Evolutionary conservation across 2,329 filamentous ascomycete genomes (phyloP).

Genomic region (Ceratocystiopsis sp.): DNA sequence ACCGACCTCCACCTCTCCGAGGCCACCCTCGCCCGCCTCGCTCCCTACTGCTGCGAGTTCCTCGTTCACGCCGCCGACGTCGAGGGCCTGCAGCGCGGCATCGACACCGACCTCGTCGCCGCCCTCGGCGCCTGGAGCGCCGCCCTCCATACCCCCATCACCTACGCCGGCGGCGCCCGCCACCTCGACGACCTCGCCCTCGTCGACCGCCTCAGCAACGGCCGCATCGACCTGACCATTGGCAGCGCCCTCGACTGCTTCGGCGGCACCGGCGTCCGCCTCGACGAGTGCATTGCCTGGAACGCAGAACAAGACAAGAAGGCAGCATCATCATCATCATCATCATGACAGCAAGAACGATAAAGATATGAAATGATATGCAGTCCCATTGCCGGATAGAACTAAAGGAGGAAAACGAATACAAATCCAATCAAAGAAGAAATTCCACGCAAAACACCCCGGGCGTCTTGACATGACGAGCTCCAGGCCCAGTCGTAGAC

Average conservation of each 20-base stretch:
- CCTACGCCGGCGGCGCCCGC: slow-evolving; percentile 88
- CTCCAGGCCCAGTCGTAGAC: slow-evolving; percentile 6
- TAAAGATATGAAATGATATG: neutral
- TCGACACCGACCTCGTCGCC: slow-evolving; percentile 70
- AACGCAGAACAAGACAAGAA: slow-evolving; percentile 30
- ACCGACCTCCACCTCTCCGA: slow-evolving; percentile 72
- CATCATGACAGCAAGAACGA: neutral
- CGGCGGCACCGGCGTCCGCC: slow-evolving; percentile 69
- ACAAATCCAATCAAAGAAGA: slow-evolving; percentile 6
- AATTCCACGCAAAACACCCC: slow-evolving; percentile 1
- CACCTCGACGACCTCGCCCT: slow-evolving; percentile 65
- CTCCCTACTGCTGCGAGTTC: slow-evolving; percentile 91
- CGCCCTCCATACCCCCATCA: slow-evolving; percentile 53
- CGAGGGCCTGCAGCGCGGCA: slow-evolving; percentile 79
- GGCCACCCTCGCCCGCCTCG: slow-evolving; percentile 68
- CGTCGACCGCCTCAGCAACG: slow-evolving; percentile 61
- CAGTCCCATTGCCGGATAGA: neutral
- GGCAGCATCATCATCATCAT: neutral
- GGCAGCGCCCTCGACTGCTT: slow-evolving; percentile 95
- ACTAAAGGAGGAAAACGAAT: slow-evolving; percentile 3
- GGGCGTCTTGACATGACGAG: slow-evolving; percentile 1
- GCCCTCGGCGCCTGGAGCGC: slow-evolving; percentile 69
- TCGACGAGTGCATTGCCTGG: slow-evolving; percentile 82
- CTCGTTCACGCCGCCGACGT: slow-evolving; percentile 95
- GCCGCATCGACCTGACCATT: slow-evolving; percentile 84